Base-by-base conservation (phyloP, 768 basidiomycete genomes). In the Amanita inopinata region DNA sequence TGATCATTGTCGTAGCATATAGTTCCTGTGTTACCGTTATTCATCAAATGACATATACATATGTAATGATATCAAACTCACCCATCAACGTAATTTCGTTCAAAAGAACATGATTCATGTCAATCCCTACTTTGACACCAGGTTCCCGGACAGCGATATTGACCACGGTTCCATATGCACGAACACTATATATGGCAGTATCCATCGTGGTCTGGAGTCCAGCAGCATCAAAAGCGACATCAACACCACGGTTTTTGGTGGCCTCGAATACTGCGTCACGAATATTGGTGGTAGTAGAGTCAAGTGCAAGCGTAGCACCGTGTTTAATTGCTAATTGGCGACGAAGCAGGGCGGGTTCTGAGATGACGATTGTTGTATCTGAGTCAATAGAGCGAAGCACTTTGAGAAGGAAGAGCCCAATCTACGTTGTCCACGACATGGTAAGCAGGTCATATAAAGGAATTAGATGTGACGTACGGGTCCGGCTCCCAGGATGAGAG, bases 151-250 rank as follows among this genome's bases (percentile, higher is more conserved):
- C 43, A 1, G 69, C 67, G 12, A 73, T 56, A 45, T 66, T 66
- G 11, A 70, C 53, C 17, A 69, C 49, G 0, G 53, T 60, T 12
- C 73, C 71, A 24, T 64, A 50, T 0, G 64, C 53, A 17, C 63
- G 60, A 7, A 70, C 53, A 19, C 62, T 60, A 5, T 41, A 27
- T 10, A 73, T 50, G 5, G 62, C 66, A 5, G 58, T 48, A 25
- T 65, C 60, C 10, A 72, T 41, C 33, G 62, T 59, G 10, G 54
- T 54, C 47, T 69, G 65, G 2, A 61, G 48, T 0, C 71, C 71
- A 3, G 70, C 67, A 12, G 69, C 68, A 33, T 74, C 73, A 48
- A 70, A 71, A 3, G 61, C 67, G 33, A 71, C 56, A 45, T 71
- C 66, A 7, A 67, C 67, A 18, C 71, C 71, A 2, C 49, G 31